Conservation (phyloP, 2,329 filamentous ascomycete genomes). For the Penicillium expansum region DNA sequence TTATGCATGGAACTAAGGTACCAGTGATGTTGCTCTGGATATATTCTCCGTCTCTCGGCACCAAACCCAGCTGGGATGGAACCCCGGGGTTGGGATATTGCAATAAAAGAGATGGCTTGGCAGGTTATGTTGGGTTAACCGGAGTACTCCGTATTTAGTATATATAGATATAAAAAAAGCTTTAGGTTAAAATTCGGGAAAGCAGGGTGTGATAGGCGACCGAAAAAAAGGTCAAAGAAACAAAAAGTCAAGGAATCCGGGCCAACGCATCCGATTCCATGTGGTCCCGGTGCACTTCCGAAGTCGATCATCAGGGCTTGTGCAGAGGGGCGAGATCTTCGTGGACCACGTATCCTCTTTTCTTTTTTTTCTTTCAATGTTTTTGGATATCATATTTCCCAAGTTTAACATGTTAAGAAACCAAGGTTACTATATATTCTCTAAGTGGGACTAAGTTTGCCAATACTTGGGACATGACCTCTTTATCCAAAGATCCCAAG, state of each 20-base stretch:
- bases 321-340: slow-evolving; percentile 25
- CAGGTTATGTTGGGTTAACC: not conserved
- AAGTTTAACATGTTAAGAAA: too few relatives aligned
- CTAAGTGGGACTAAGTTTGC: not conserved
- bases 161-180: not conserved
- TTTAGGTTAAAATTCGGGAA: slow-evolving; percentile 12
- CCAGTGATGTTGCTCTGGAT: slow-evolving; percentile 1
- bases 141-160: too few relatives aligned
- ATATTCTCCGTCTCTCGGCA: slow-evolving; percentile 8
- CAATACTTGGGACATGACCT: not conserved
- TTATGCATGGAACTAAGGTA: not conserved
- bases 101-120: not conserved
- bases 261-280: slow-evolving; percentile 23
- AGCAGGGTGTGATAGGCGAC: slow-evolving; percentile 2
- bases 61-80: not conserved
- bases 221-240: not conserved
- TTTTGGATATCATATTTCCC: not conserved
- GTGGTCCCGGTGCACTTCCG: slow-evolving; percentile 29
- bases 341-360: not conserved
- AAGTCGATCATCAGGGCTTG: slow-evolving; percentile 26
- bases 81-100: not conserved
- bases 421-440: too few relatives aligned
- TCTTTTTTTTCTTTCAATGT: not conserved
- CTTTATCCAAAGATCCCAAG: not conserved
- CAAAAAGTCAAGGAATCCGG: slow-evolving; percentile 6